phyloP scores from a whole-genome alignment of 305 asterid genomes.

The Fraxinus dipetala region DNA sequence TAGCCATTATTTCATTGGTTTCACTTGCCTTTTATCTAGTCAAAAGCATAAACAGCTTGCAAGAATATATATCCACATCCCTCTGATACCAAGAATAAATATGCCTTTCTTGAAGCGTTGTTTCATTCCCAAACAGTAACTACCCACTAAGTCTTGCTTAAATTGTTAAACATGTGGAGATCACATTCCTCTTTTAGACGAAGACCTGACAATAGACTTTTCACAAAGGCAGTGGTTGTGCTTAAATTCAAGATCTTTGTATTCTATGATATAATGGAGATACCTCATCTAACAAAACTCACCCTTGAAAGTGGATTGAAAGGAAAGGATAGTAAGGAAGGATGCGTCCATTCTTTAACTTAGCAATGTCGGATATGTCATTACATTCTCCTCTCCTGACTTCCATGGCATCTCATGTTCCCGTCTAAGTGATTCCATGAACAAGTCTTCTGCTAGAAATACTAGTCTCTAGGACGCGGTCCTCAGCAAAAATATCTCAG shows the following conservation, averaged over 20 bases:
- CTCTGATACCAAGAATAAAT: not conserved
- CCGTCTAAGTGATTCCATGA: not conserved
- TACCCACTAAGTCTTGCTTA: not conserved
- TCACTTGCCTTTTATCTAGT: slow-evolving; percentile 17
- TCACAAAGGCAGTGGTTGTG: not conserved
- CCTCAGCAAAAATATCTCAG: not conserved
- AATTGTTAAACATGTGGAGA: not conserved
- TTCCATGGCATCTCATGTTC: not conserved
- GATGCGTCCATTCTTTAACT: not conserved
- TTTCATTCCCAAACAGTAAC: slow-evolving; percentile 30
- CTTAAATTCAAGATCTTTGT: not conserved
- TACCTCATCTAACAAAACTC: not conserved
- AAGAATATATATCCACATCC: slow-evolving; percentile 23
- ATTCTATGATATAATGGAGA: not conserved
- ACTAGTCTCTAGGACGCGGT: not conserved
- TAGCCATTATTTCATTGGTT: slow-evolving; percentile 22
- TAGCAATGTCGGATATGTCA: not conserved
- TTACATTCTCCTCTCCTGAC: not conserved
- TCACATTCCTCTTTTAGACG: not conserved
- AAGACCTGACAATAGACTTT: not conserved
- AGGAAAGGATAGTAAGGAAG: not conserved
- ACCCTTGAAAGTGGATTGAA: not conserved
- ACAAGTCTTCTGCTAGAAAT: not conserved
- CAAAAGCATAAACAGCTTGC: slow-evolving; percentile 28
- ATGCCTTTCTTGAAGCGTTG: slow-evolving; percentile 30